Conservation (phyloP, 441 rosid species). For the Pelargonium fulgidum region DNA sequence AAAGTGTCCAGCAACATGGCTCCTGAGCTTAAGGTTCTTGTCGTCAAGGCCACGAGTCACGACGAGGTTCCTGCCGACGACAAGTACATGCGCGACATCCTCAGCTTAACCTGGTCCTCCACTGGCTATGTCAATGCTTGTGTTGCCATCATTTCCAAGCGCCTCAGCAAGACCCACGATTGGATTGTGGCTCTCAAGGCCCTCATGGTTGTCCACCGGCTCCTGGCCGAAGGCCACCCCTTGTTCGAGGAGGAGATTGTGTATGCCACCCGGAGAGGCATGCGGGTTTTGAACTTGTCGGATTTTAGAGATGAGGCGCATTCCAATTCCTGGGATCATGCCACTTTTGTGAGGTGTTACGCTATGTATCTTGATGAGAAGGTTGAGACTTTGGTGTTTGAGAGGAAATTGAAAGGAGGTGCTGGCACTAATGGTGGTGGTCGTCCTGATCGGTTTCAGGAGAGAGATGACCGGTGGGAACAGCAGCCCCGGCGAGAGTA, state of each 20-base stretch:
- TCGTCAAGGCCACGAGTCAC: slow-evolving; percentile 95
- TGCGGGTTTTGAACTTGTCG: slow-evolving; percentile 78
- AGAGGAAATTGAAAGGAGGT: slow-evolving; percentile 36
- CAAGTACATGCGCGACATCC: slow-evolving; percentile 67
- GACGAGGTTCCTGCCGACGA: slow-evolving; percentile 83
- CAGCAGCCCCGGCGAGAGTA: slow-evolving; percentile 28
- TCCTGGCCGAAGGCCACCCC: slow-evolving; percentile 69
- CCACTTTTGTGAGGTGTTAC: slow-evolving; percentile 78
- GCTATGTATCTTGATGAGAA: slow-evolving; percentile 85
- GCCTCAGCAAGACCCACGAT: slow-evolving; percentile 81
- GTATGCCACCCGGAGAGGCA: slow-evolving; percentile 71
- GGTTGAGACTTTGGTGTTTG: slow-evolving; percentile 60
- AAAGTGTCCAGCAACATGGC: slow-evolving; percentile 88
- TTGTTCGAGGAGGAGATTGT: slow-evolving; percentile 74
- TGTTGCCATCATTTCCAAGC: slow-evolving; percentile 65
- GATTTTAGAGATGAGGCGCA: slow-evolving; percentile 94
- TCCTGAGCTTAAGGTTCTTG: slow-evolving; percentile 90
- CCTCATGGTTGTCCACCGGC: slow-evolving; percentile 61
- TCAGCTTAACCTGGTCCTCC: slow-evolving; percentile 61
- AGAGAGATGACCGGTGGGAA: neutral
- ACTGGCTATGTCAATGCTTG: slow-evolving; percentile 74
- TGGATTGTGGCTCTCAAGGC: slow-evolving; percentile 91
- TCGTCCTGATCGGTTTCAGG: slow-evolving; percentile 26
- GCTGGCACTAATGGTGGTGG: slow-evolving; percentile 23
- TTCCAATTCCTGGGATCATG: slow-evolving; percentile 92